Conservation (phyloP, 176 grass and related monocot genomes). For the Aegilops longissima region DNA sequence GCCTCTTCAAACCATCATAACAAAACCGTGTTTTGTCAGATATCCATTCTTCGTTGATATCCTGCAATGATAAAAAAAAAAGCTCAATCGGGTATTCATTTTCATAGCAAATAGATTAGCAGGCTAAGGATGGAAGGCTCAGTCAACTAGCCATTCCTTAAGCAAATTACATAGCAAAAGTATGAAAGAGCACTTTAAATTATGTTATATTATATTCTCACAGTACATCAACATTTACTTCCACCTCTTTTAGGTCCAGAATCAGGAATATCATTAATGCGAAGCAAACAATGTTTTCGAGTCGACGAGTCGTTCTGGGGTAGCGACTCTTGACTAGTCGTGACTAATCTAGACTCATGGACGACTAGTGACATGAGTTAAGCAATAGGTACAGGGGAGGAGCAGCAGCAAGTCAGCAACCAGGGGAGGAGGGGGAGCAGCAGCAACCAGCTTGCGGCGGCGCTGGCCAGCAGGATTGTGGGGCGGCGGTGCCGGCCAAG, state of each 20-base stretch:
- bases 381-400: too few relatives aligned
- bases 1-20: conserved; percentile 96
- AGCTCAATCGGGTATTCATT: background rate
- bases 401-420: too few relatives aligned
- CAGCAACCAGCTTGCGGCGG: too few relatives aligned
- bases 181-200: background rate
- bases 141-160: background rate
- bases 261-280: background rate
- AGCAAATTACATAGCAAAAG: too few relatives aligned
- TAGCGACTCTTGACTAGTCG: too few relatives aligned
- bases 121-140: background rate
- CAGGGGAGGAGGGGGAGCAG: too few relatives aligned
- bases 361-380: too few relatives aligned
- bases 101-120: background rate
- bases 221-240: background rate
- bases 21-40: conserved; percentile 99
- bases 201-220: background rate
- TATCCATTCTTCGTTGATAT: conserved; percentile 99
- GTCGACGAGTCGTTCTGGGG: too few relatives aligned
- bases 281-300: too few relatives aligned
- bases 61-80: conserved; percentile 33
- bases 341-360: too few relatives aligned
- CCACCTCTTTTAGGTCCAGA: background rate
- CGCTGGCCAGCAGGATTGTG: too few relatives aligned
- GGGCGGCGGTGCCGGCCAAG: too few relatives aligned